phyloP scores from a whole-genome alignment of 257 asterid genomes.

The Ligustrum vulgare region DNA sequence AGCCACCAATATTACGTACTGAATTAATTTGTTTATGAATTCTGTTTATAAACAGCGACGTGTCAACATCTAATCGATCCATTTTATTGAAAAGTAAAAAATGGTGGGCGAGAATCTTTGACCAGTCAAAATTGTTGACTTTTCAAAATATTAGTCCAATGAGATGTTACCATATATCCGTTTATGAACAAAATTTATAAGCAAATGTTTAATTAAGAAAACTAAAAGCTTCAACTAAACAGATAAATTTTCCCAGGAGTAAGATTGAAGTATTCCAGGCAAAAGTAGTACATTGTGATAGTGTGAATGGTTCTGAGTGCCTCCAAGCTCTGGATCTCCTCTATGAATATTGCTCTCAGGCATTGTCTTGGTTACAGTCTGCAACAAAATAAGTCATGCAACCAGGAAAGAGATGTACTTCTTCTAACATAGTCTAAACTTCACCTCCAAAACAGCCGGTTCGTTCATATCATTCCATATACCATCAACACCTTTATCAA shows the following conservation, averaged over 20 bases:
- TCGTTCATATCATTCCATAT: constrained; percentile 99
- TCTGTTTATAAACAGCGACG: too few relatives aligned
- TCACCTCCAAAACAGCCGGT: constrained; percentile 95
- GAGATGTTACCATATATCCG: too few relatives aligned
- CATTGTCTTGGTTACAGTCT: constrained; percentile 96
- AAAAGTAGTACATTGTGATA: constrained; percentile 77
- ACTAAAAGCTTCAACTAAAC: background rate
- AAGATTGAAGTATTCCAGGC: constrained; percentile 8
- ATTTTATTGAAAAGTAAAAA: too few relatives aligned
- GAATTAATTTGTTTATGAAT: too few relatives aligned
- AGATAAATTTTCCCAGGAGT: background rate
- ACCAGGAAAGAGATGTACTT: constrained; percentile 13
- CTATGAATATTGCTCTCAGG: constrained; percentile 88
- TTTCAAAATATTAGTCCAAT: too few relatives aligned
- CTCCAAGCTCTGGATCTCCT: constrained; percentile 92
- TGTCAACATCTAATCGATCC: too few relatives aligned
- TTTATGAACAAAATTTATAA: background rate
- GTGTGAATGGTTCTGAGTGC: constrained; percentile 70
- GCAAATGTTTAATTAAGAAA: background rate
- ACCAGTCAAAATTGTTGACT: too few relatives aligned
- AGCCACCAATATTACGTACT: background rate
- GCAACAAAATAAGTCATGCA: constrained; percentile 33
- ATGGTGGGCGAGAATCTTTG: too few relatives aligned
- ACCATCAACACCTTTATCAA: constrained; percentile 84
- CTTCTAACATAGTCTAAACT: constrained; percentile 17